These are phyloP conservation scores for Musa schizocarpa DNA, from an alignment of 176 grass and related monocot species.

Conservation along the genomic window DNA sequence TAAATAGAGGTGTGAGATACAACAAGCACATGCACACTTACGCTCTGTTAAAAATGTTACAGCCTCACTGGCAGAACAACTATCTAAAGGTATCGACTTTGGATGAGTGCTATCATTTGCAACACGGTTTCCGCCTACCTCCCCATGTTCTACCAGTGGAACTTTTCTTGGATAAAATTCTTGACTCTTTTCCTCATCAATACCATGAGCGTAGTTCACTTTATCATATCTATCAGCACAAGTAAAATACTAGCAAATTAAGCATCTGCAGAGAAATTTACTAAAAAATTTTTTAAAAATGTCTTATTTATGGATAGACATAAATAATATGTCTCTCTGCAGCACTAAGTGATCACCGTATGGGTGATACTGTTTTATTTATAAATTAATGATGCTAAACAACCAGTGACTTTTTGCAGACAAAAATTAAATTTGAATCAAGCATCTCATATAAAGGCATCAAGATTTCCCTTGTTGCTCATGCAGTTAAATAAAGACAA, in stretches of 20 bases:
- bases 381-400: no score
- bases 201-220: slow-evolving; percentile 37
- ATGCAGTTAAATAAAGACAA: no score
- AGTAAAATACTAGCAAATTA: not conserved
- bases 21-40: slow-evolving; percentile 20
- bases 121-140: slow-evolving; percentile 32
- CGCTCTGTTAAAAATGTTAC: slow-evolving; percentile 47
- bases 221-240: slow-evolving; percentile 52
- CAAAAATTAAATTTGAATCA: no score
- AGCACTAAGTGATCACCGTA: no score
- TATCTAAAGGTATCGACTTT: slow-evolving; percentile 47
- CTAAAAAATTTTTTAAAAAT: not conserved
- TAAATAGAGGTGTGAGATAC: not conserved
- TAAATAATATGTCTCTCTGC: no score
- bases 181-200: slow-evolving; percentile 58
- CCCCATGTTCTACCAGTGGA: slow-evolving; percentile 45
- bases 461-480: no score
- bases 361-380: no score
- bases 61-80: slow-evolving; percentile 57
- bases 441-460: no score
- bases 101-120: slow-evolving; percentile 40
- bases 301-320: no score
- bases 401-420: no score
- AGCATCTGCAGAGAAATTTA: not conserved
- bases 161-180: slow-evolving; percentile 47